Percentiles rank a stretch among this genome's conserved stretches.
Evolutionary conservation across 495 filamentous ascomycete genomes (phyloP).

Genomic region (Hypoxylon intermedium): DNA sequence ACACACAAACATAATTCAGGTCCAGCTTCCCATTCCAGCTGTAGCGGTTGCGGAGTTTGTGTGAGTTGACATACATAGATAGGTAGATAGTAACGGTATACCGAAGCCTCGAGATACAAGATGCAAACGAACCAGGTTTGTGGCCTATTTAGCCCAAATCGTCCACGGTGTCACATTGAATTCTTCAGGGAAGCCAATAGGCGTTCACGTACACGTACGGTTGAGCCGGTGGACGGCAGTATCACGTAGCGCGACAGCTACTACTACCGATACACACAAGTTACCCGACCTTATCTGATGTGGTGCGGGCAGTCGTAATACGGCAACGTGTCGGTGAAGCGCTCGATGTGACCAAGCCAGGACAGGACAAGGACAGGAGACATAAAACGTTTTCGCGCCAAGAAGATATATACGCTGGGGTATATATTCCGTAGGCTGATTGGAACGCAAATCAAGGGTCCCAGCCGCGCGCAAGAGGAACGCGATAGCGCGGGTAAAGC

Average conservation of each 20-base stretch:
- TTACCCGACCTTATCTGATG: neutral
- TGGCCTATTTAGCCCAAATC: neutral
- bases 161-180: neutral
- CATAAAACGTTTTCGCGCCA: conserved; percentile 28
- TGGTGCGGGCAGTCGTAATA: too few relatives aligned
- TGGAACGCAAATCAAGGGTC: conserved; percentile 15
- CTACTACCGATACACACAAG: neutral
- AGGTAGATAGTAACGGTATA: too few relatives aligned
- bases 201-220: too few relatives aligned
- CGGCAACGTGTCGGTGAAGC: conserved; percentile 13
- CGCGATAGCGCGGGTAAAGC: neutral
- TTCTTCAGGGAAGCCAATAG: neutral
- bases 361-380: neutral
- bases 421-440: conserved; percentile 15
- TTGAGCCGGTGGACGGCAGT: neutral
- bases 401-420: conserved; percentile 7
- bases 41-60: too few relatives aligned
- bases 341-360: conserved; percentile 6
- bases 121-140: too few relatives aligned
- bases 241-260: neutral
- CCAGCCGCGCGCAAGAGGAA: conserved; percentile 29
- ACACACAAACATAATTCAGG: too few relatives aligned
- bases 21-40: too few relatives aligned
- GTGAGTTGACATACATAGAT: too few relatives aligned
- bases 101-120: too few relatives aligned